phyloP scores from a whole-genome alignment of 163 green algal genomes.

The Dunaliella salina region DNA sequence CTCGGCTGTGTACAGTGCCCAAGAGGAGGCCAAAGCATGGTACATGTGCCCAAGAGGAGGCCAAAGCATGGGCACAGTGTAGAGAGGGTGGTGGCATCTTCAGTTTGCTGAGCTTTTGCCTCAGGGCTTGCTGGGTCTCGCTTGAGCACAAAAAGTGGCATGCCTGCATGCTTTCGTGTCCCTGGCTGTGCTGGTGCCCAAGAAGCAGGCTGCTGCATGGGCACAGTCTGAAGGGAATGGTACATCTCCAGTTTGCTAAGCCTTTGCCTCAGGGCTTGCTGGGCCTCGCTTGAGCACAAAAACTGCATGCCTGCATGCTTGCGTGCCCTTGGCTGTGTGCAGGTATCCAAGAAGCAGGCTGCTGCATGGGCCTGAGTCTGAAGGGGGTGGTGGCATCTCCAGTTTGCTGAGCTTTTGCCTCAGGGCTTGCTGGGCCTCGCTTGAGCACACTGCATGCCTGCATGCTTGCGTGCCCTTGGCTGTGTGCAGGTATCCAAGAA shows the following conservation, averaged over 20 bases:
- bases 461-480: neutral
- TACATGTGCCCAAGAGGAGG: too few relatives aligned
- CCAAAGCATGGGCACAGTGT: too few relatives aligned
- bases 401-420: too few relatives aligned
- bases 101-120: too few relatives aligned
- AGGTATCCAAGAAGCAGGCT: constrained; percentile 94
- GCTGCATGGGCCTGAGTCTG: constrained; percentile 85
- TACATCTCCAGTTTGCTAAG: too few relatives aligned
- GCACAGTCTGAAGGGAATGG: too few relatives aligned
- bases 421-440: neutral
- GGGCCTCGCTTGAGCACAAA: neutral
- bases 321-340: neutral
- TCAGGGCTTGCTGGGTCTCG: neutral
- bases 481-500: constrained; percentile 84
- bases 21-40: too few relatives aligned
- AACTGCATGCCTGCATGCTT: neutral
- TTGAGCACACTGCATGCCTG: neutral
- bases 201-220: too few relatives aligned
- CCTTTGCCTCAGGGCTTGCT: too few relatives aligned
- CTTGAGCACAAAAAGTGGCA: neutral
- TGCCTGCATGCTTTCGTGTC: neutral
- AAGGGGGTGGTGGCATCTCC: constrained; percentile 51
- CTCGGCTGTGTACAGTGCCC: too few relatives aligned
- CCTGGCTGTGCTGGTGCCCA: too few relatives aligned
- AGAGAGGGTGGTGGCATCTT: too few relatives aligned